Evolutionary conservation across 352 stramenopile genomes (phyloP), one percentile per base, ranked within the genome.

Genomic region (Phytophthora palmivora): DNA sequence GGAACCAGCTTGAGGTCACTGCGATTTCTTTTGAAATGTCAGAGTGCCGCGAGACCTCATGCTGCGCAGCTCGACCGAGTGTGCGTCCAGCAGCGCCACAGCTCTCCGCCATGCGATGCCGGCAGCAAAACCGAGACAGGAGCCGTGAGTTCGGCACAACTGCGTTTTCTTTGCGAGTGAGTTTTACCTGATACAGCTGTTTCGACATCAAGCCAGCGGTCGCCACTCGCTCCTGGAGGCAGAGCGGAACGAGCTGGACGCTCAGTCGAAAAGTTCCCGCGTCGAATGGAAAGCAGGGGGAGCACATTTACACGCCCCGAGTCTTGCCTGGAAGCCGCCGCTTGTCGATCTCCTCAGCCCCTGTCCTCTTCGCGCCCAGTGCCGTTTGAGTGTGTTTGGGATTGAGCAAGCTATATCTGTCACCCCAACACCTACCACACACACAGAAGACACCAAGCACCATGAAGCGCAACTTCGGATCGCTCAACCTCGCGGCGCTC

Each of bases 391-490:
- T 34, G 61, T 21, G 47, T 65, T 26, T 68, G 58, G 64, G 64
- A 68, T 39, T 72, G 51, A 63, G 26, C 39, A 41, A 14, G 15
- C 46, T 43, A 28, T 48, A 22, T 45, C 22, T 45, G 26, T 57
- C 44, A 26, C 32, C 34, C 11, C 22, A 47, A 21, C 33, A 36
- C 43, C 28, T 22, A 44, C 5, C 26, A 43, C 39, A 48, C 42
- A 64, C 41, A 51, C 36, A 58, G n/a, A 45, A 39, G 6, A 41
- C 42, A 36, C 34, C 24, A 58, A 39, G 4, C 51, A 52, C 32
- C 57, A 86, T 86, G 76, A 68, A 76, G 46, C 76, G 76, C 38
- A 86, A 86, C 62, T 86, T 74, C 49, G 76, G 76, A 52, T 86
- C 76, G 24, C 65, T 83, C 24, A 74, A 86, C 52, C 71, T 86